A percentile compares a stretch with the other conserved stretches of the same genome.
phyloP scores from a whole-genome alignment of 2,329 filamentous ascomycete species.

The Sclerotinia subarctica region DNA sequence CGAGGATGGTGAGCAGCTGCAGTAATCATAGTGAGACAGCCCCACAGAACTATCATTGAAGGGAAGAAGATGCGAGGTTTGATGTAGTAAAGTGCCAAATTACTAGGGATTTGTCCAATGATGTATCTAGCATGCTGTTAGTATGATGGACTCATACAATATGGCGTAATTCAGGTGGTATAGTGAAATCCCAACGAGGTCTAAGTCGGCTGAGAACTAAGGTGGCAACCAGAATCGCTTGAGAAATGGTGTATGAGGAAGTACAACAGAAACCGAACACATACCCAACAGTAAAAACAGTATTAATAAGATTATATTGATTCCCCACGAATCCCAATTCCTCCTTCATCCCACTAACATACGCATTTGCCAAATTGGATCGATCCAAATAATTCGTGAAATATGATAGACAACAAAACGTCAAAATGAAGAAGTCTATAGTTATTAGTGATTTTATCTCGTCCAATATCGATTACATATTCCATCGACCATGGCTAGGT shows the following conservation, averaged over 20 bases:
- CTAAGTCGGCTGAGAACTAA: neutral
- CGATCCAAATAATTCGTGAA: conserved; percentile 37
- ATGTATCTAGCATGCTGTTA: conserved; percentile 40
- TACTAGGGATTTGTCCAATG: conserved; percentile 59
- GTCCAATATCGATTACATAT: too few relatives aligned
- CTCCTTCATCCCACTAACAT: conserved; percentile 47
- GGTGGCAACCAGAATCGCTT: neutral
- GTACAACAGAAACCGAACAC: neutral
- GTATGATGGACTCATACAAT: neutral
- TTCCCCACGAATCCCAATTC: conserved; percentile 47
- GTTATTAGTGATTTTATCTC: neutral
- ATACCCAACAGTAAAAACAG: conserved; percentile 41
- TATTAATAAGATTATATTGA: conserved; percentile 51
- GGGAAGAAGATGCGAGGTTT: conserved; percentile 63
- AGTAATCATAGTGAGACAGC: conserved; percentile 59
- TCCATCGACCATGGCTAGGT: neutral
- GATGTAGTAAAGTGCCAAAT: conserved; percentile 60
- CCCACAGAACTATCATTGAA: conserved; percentile 62
- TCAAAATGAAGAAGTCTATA: conserved; percentile 24
- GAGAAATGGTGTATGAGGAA: neutral
- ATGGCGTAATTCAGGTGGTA: neutral
- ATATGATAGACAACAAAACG: conserved; percentile 27
- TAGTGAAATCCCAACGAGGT: neutral
- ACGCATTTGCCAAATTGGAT: conserved; percentile 42
- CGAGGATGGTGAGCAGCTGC: conserved; percentile 50